Conservation (phyloP, 371 early-diverging fungal genomes). For the Neoconidiobolus thromboides region DNA sequence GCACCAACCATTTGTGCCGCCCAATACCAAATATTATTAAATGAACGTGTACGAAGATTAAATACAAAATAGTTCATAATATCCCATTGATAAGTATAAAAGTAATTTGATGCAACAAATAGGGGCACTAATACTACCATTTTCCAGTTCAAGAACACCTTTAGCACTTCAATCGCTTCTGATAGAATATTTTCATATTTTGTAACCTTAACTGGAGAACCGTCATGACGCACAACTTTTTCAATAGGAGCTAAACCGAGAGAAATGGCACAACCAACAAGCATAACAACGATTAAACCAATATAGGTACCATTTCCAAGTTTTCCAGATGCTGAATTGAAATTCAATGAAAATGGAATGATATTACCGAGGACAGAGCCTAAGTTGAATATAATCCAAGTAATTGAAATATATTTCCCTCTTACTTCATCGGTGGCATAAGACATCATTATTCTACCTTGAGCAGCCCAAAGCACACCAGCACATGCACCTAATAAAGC, state of each 20-base stretch:
- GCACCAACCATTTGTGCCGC: constrained; percentile 41
- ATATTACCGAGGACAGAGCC: constrained; percentile 55
- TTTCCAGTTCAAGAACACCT: constrained; percentile 41
- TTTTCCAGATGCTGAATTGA: constrained; percentile 13
- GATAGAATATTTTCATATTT: constrained; percentile 23
- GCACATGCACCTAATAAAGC: constrained; percentile 40
- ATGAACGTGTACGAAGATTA: constrained; percentile 30
- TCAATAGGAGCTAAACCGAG: constrained; percentile 31
- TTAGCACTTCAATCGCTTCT: constrained; percentile 34
- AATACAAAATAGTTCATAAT: constrained; percentile 29
- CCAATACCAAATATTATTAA: constrained; percentile 56
- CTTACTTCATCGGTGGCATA: constrained; percentile 45
- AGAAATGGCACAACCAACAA: constrained; percentile 28
- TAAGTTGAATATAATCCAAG: constrained; percentile 61
- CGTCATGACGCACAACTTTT: constrained; percentile 38
- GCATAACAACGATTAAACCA: constrained; percentile 42
- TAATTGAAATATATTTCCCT: constrained; percentile 53
- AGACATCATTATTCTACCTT: constrained; percentile 48
- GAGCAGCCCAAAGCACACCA: constrained; percentile 38
- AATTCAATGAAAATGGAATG: constrained; percentile 41
- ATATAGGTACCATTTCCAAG: constrained; percentile 37
- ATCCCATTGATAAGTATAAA: constrained; percentile 51
- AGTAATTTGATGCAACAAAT: constrained; percentile 54
- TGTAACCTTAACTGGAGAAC: constrained; percentile 28
- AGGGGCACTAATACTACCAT: constrained; percentile 40